A percentile compares a stretch with the other conserved stretches of the same genome.
These are phyloP conservation scores for Metschnikowia picachoensis DNA, from an alignment of 805 yeast species.

Conservation along the genomic window DNA sequence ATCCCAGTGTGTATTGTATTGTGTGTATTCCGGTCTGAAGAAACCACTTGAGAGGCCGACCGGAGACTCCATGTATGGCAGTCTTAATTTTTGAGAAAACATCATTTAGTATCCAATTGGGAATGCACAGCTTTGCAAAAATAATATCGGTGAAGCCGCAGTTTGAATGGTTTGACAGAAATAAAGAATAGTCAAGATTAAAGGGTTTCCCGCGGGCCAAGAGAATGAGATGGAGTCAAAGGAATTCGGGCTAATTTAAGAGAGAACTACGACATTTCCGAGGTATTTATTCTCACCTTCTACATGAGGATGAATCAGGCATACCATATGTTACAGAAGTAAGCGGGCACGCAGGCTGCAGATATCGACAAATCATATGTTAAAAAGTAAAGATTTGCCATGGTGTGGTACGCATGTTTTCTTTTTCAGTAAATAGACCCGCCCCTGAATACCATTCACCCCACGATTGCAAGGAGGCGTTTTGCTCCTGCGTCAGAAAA, in stretches of 20 bases:
- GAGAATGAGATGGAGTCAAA: not conserved
- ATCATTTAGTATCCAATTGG: not conserved
- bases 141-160: not conserved
- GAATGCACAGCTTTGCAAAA: no score
- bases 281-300: conserved; percentile 8
- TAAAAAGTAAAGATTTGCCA: conserved; percentile 2
- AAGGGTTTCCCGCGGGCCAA: not conserved
- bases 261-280: conserved; percentile 3
- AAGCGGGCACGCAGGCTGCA: conserved; percentile 6
- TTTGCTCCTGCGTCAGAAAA: no score
- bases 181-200: not conserved
- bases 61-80: conserved; percentile 10
- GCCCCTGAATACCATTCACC: conserved; percentile 1
- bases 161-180: not conserved
- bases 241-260: not conserved
- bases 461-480: conserved; percentile 1
- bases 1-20: conserved; percentile 6
- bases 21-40: conserved; percentile 7
- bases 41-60: conserved; percentile 7
- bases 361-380: conserved; percentile 8
- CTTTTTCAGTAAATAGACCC: conserved; percentile 4
- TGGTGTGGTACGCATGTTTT: conserved; percentile 7
- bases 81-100: conserved; percentile 10
- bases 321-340: conserved; percentile 8
- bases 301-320: conserved; percentile 4